phyloP scores from a whole-genome alignment of 768 basidiomycete species.

The Hericium coralloides region DNA sequence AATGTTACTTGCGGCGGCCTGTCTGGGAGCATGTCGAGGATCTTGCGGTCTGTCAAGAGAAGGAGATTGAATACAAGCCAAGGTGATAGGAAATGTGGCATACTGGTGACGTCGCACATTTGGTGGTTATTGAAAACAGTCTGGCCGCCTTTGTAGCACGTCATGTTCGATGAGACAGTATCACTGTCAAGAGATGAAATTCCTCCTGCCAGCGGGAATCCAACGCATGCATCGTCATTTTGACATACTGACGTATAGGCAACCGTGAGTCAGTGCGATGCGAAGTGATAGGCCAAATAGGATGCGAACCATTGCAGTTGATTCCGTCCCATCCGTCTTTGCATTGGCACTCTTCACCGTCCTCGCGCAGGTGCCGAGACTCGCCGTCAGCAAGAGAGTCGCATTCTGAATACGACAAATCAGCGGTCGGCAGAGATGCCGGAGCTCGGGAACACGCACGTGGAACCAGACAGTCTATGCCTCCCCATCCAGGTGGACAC shows the following conservation, averaged over 20 bases:
- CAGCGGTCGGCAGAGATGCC: no score
- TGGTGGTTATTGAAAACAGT: slow-evolving; percentile 95
- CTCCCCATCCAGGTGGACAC: slow-evolving; percentile 96
- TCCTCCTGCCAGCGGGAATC: slow-evolving; percentile 57
- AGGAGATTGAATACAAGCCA: slow-evolving; percentile 4
- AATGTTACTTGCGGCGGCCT: slow-evolving; percentile 96
- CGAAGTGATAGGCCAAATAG: background rate
- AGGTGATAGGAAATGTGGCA: slow-evolving; percentile 17
- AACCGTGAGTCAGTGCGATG: background rate
- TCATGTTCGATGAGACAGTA: slow-evolving; percentile 54
- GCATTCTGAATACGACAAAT: slow-evolving; percentile 50
- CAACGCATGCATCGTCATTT: slow-evolving; percentile 67
- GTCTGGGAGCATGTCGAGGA: slow-evolving; percentile 85
- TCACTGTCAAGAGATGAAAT: slow-evolving; percentile 31
- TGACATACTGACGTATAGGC: slow-evolving; percentile 62
- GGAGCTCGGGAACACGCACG: slow-evolving; percentile 41
- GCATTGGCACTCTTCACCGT: slow-evolving; percentile 74
- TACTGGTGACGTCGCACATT: slow-evolving; percentile 97
- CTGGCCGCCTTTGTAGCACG: slow-evolving; percentile 88
- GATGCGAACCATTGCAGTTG: slow-evolving; percentile 84
- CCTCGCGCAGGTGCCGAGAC: slow-evolving; percentile 71
- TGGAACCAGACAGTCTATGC: slow-evolving; percentile 88
- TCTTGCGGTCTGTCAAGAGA: slow-evolving; percentile 61
- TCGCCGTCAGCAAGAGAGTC: slow-evolving; percentile 90
- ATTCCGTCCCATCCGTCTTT: slow-evolving; percentile 94